Evolutionary conservation across 164 flowering plant genomes (phyloP).

Genomic region (Chimonanthus praecox): DNA sequence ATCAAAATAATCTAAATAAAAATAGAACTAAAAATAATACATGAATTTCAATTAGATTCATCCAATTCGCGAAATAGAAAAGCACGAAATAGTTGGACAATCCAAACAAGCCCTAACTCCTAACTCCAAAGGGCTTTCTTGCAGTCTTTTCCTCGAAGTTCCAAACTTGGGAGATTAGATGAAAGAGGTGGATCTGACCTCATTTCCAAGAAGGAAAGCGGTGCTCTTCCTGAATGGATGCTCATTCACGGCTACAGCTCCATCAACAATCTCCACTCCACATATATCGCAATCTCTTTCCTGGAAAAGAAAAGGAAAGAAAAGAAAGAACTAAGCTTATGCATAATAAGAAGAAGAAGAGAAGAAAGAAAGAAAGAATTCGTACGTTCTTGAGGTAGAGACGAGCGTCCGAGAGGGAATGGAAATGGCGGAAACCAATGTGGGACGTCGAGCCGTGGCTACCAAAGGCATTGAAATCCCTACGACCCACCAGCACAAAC

Average conservation of each 20-base stretch:
- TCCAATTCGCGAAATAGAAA: no score
- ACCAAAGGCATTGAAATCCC: slow-evolving; percentile 96
- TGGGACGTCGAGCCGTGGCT: slow-evolving; percentile 94
- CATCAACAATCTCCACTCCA: slow-evolving; percentile 85
- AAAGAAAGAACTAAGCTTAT: not conserved
- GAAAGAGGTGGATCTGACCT: slow-evolving; percentile 34
- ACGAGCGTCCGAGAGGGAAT: slow-evolving; percentile 74
- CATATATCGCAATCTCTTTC: slow-evolving; percentile 88
- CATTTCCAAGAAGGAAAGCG: slow-evolving; percentile 90
- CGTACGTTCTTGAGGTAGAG: slow-evolving; percentile 54
- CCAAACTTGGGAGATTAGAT: no score
- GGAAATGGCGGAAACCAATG: slow-evolving; percentile 83
- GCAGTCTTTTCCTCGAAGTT: slow-evolving; percentile 4
- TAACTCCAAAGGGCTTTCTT: not conserved
- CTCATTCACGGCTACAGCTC: slow-evolving; percentile 65
- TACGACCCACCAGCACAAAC: slow-evolving; percentile 78
- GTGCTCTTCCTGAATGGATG: slow-evolving; percentile 87
- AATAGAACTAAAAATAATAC: no score
- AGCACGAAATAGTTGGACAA: no score
- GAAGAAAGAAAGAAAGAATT: not conserved
- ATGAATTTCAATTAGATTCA: not conserved
- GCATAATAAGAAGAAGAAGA: not conserved
- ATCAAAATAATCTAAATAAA: no score
- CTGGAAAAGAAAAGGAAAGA: slow-evolving; percentile 16
- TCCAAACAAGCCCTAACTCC: no score